phyloP scores from a whole-genome alignment of 352 stramenopile genomes.

The Phytophthora podocarpi region DNA sequence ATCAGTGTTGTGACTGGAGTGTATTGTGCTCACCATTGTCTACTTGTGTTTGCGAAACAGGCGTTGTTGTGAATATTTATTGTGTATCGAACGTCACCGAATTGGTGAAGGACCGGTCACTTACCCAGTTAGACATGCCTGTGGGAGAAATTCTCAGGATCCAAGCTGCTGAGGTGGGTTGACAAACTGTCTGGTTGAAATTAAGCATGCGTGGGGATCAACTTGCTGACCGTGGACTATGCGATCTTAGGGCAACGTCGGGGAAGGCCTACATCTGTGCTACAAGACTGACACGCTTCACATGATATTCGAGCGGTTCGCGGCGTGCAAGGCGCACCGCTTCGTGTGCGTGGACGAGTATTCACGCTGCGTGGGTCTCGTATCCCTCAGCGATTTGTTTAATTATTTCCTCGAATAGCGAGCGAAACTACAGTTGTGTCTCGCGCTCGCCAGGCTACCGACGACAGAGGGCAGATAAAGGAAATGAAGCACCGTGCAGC shows the following conservation, averaged over 20 bases:
- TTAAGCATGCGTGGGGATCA: not conserved
- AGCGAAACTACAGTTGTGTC: constrained; percentile 24
- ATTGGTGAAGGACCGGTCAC: constrained; percentile 87
- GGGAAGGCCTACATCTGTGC: constrained; percentile 84
- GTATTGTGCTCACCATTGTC: constrained; percentile 2
- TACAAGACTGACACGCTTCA: constrained; percentile 91
- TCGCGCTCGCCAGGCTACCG: constrained; percentile 18
- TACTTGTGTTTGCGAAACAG: constrained; percentile 24
- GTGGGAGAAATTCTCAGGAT: constrained; percentile 88
- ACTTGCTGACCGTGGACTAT: constrained; percentile 13
- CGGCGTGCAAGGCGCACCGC: constrained; percentile 84
- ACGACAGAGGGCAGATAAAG: constrained; percentile 21
- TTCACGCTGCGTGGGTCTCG: constrained; percentile 78
- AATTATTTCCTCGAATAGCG: constrained; percentile 91
- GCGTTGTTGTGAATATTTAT: constrained; percentile 93
- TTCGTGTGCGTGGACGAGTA: constrained; percentile 89
- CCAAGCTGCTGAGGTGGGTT: constrained; percentile 80
- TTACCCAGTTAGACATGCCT: constrained; percentile 90
- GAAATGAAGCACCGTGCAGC: constrained; percentile 31
- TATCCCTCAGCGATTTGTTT: constrained; percentile 90
- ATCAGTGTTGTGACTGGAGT: not conserved
- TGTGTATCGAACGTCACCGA: constrained; percentile 91
- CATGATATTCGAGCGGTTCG: constrained; percentile 91
- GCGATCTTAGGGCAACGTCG: constrained; percentile 68
- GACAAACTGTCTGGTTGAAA: not conserved